Percentiles rank a stretch among this genome's conserved stretches.
Conservation (phyloP, 2,329 filamentous ascomycete species). For the Neurospora sp. region DNA sequence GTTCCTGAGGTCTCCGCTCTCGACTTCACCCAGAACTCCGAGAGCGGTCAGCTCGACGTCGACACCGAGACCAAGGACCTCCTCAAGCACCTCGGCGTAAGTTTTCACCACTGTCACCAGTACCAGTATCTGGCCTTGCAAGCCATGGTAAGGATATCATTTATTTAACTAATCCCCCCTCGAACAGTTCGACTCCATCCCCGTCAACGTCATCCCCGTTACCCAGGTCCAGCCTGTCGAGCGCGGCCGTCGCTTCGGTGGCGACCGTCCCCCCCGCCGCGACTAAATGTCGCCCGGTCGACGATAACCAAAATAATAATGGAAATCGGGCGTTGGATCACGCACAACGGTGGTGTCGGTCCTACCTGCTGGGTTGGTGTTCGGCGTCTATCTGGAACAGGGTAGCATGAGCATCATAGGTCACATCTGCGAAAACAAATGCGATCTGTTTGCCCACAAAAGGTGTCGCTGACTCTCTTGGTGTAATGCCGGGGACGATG, state of each 20-base stretch:
- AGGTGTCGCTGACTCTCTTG: constrained; percentile 85
- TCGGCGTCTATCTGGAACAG: constrained; percentile 43
- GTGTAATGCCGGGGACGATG: constrained; percentile 53
- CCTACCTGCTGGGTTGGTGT: constrained; percentile 1
- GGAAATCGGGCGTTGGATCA: constrained; percentile 23
- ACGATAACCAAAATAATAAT: constrained; percentile 13
- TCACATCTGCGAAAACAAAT: constrained; percentile 29
- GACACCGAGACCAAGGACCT: constrained; percentile 98
- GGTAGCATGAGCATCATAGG: constrained; percentile 49
- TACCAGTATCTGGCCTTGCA: not conserved
- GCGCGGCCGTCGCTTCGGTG: constrained; percentile 47
- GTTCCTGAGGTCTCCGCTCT: constrained; percentile 97
- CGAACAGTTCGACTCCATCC: constrained; percentile 83
- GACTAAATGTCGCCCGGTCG: constrained; percentile 28
- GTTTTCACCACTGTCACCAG: constrained; percentile 31
- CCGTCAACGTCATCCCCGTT: constrained; percentile 90
- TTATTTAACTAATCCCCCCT: constrained; percentile 3
- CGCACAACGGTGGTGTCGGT: not conserved
- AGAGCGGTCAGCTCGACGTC: constrained; percentile 88
- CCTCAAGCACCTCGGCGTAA: constrained; percentile 95
- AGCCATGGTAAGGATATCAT: not conserved
- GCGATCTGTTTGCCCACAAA: constrained; percentile 50
- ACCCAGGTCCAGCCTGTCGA: constrained; percentile 79
- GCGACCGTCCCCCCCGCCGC: constrained; percentile 33
- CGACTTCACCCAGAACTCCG: constrained; percentile 91